Evolutionary conservation across 176 grass and related monocot genomes (phyloP), one percentile per base, ranked within the genome.

Genomic region (Avena insularis): DNA sequence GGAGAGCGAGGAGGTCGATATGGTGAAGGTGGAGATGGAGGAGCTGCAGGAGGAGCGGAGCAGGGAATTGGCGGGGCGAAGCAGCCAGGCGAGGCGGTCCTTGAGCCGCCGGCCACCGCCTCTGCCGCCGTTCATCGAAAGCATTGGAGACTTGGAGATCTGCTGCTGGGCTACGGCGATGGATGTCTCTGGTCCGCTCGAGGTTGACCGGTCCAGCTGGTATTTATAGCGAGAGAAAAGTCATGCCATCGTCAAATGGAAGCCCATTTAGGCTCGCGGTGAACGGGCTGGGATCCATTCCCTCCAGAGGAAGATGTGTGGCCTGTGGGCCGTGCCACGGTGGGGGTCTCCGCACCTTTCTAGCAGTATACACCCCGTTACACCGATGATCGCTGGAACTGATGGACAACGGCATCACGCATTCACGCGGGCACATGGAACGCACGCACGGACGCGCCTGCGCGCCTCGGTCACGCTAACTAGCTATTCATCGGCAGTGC

Each of bases 1-100:
- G 20, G 71, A 31, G 7, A 56, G 14, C 5, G 69, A 0, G 19
- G 88, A 35, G 19, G 40, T 40, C 8, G 80, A 15, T 3, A 77
- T 75, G 75, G 79, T 82, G 35, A 65, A 49, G 9, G 88, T 68
- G 20, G 86, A 77, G 72, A 7, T 56, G 55, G 55, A 89, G 4
- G 84, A 84, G 83, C 89, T 98, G 87, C 93, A 95, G 1, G 89
- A 68, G 12, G 85, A 89, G 36, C 91, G 87, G 69, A 84, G 83
- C 50, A 93, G 71, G 3, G 91, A 82, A 19, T 80, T 88, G 20
- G 85, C 68, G 7, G 91, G 68, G 13, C 90, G 85, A 25, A 98
- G 89, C 73, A 98, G 81, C 64, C 90, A 83, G 1, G 86, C 84
- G 3, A 98, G 89, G 19, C 86, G 85, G 71, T 98, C 89, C 75